phyloP scores from a whole-genome alignment of 345 rosid genomes.

The Gossypium rotundifolium region DNA sequence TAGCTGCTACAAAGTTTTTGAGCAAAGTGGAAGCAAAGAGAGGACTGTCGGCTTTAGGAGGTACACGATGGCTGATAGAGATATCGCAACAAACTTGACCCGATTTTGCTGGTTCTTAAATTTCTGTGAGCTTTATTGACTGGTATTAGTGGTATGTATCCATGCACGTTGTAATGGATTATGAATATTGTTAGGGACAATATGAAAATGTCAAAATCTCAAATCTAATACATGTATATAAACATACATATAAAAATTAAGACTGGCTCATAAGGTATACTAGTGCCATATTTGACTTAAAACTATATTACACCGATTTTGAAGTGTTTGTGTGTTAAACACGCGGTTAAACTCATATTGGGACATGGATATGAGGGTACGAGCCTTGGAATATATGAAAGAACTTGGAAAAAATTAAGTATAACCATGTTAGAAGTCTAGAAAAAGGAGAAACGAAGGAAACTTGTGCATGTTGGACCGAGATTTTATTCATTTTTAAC shows the following conservation, averaged over 20 bases:
- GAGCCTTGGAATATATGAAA: too few species aligned
- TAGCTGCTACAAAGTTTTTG: slow-evolving; percentile 31
- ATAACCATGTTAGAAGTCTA: too few species aligned
- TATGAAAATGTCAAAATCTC: not conserved
- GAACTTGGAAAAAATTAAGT: too few species aligned
- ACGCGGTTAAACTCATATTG: too few species aligned
- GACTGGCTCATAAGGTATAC: too few species aligned
- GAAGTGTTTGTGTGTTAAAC: too few species aligned
- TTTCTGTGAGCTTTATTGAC: slow-evolving; percentile 23
- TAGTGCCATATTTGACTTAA: too few species aligned
- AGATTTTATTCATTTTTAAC: not conserved
- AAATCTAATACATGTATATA: not conserved
- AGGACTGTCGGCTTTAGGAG: slow-evolving; percentile 21
- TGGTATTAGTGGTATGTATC: slow-evolving; percentile 1
- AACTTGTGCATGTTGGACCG: not conserved
- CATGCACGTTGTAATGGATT: not conserved
- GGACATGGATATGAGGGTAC: too few species aligned
- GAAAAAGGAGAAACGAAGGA: not conserved
- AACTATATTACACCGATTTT: too few species aligned
- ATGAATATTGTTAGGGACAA: not conserved
- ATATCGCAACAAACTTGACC: slow-evolving; percentile 25
- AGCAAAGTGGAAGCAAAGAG: slow-evolving; percentile 38
- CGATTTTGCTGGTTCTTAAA: slow-evolving; percentile 14
- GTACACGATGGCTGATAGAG: slow-evolving; percentile 26
- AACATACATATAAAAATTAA: not conserved